Evolutionary conservation across 164 flowering plant genomes (phyloP), one percentile per base, ranked within the genome.

Genomic region (Annona squamosa): DNA sequence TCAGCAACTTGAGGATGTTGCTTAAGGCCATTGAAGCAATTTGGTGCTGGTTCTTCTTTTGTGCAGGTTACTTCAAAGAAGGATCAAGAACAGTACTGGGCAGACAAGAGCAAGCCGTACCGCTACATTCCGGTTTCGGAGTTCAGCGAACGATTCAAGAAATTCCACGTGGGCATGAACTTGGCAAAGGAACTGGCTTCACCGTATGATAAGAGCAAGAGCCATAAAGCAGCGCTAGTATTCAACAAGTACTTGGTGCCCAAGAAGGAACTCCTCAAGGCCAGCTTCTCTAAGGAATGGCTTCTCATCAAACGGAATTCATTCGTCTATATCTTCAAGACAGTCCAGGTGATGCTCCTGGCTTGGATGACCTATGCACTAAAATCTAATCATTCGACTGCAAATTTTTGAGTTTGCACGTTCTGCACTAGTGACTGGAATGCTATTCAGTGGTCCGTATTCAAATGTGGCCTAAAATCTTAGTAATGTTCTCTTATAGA

Each of bases 81-180:
- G 67, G 99, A 93, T 76, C 99, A 96, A 74, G 92, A 87, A 78
- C 97, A 91, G 63, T 96, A 93, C 77, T 96, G 98, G 98, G 85
- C 79, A 5, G 90, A 90, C 78, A 86, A 80, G 69, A 84, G 18
- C 74, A 87, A 72, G 67, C 90, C 92, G 2, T 93, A 93, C 83
- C 81, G 84, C 44, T 96, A 84, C 82, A 76, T 91, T 37, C 76
- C 99, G 1, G 99, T 93, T 0, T 5, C 87, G 0, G 99, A 93
- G 66, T 93, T 96, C 57, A 86, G 86, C 2, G 78, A 65, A 65
- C 75, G 75, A 19, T 96, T 93, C 90, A 90, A 88, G 82, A 76
- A 81, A 12, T 96, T 90, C 85, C 98, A 91, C 72, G 94, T 82
- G 0, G 99, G 97, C 0, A 68, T 85, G 69, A 71, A 77, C 37